phyloP scores from a whole-genome alignment of 306 rosid genomes.

The Dryas alaskensis region DNA sequence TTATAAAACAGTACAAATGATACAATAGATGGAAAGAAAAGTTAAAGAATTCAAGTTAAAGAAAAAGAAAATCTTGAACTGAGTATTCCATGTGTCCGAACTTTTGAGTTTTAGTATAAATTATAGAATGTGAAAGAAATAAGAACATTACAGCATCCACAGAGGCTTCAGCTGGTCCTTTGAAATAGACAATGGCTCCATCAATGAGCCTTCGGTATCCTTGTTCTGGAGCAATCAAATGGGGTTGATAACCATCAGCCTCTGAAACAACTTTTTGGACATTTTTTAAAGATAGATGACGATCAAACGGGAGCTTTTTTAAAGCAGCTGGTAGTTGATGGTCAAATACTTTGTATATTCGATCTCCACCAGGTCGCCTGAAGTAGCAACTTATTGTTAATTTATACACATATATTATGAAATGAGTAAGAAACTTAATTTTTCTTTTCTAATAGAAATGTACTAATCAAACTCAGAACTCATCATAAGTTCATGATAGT shows the following conservation, averaged over 20 bases:
- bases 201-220: slow-evolving; percentile 98
- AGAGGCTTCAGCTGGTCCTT: slow-evolving; percentile 99
- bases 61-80: neutral
- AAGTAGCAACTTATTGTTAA: neutral
- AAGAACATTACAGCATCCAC: slow-evolving; percentile 86
- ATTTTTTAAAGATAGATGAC: slow-evolving; percentile 81
- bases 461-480: neutral
- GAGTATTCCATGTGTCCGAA: neutral
- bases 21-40: neutral
- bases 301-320: slow-evolving; percentile 92
- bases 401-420: neutral
- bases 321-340: slow-evolving; percentile 95
- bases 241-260: slow-evolving; percentile 99
- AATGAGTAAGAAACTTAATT: neutral
- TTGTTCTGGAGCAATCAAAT: slow-evolving; percentile 98
- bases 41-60: neutral
- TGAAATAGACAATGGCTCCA: slow-evolving; percentile 85
- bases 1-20: too few species aligned
- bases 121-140: slow-evolving; percentile 3
- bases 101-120: neutral
- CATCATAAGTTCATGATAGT: neutral
- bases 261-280: slow-evolving; percentile 91
- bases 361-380: slow-evolving; percentile 99
- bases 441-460: neutral
- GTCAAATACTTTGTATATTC: slow-evolving; percentile 94